Evolutionary conservation across 2,329 filamentous ascomycete genomes (phyloP).

Genomic region (Anisogramma anomala): DNA sequence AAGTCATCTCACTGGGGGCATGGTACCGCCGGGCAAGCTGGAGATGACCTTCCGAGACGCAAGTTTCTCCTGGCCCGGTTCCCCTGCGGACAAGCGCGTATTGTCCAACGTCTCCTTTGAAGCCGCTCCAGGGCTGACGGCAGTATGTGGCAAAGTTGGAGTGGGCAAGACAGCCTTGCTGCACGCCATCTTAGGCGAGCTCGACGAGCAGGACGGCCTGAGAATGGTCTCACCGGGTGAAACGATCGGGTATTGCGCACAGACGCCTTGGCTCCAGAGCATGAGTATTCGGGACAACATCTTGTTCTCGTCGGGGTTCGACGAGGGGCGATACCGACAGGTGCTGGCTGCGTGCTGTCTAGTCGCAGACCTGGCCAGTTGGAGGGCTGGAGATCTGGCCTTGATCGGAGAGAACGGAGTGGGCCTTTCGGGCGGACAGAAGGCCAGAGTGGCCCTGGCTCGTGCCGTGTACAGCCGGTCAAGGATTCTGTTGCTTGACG

Average conservation of each 20-base stretch:
- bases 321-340: slow-evolving; percentile 42
- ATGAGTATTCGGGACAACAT: slow-evolving; percentile 56
- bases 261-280: slow-evolving; percentile 54
- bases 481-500: slow-evolving; percentile 47
- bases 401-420: slow-evolving; percentile 52
- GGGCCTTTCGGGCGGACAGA: slow-evolving; percentile 52
- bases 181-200: slow-evolving; percentile 47
- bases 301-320: slow-evolving; percentile 45
- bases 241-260: slow-evolving; percentile 44
- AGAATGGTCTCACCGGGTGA: slow-evolving; percentile 36
- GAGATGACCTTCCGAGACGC: slow-evolving; percentile 49
- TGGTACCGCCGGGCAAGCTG: slow-evolving; percentile 18
- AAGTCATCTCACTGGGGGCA: neutral
- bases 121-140: slow-evolving; percentile 39
- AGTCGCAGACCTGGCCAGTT: slow-evolving; percentile 41
- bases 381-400: slow-evolving; percentile 46
- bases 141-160: slow-evolving; percentile 49
- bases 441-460: slow-evolving; percentile 51
- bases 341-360: slow-evolving; percentile 52
- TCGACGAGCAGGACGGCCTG: slow-evolving; percentile 51
- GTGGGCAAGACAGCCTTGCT: slow-evolving; percentile 51
- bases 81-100: slow-evolving; percentile 32
- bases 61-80: slow-evolving; percentile 71
- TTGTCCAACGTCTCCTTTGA: slow-evolving; percentile 34
- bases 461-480: slow-evolving; percentile 49